phyloP scores from a whole-genome alignment of 768 basidiomycete species.

The Candolleomyces eurysporus region DNA sequence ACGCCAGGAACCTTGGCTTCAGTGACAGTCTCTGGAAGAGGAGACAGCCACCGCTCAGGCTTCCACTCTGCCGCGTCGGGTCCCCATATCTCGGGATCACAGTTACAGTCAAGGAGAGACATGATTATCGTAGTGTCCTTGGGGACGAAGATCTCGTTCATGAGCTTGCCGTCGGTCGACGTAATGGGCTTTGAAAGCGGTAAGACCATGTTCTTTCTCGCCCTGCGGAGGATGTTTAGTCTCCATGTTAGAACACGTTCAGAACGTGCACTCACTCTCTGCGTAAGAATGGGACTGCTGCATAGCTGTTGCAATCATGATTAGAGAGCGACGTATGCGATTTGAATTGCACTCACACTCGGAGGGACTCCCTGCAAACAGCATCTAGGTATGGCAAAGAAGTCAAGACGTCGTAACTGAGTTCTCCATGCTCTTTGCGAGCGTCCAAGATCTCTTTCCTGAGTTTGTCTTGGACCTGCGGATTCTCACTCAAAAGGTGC shows the following conservation, averaged over 20 bases:
- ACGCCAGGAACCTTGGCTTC: constrained; percentile 13
- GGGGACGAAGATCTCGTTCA: constrained; percentile 36
- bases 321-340: not conserved
- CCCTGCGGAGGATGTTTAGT: constrained; percentile 18
- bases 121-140: constrained; percentile 37
- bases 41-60: constrained; percentile 14
- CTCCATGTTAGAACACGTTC: not conserved
- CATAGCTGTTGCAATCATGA: constrained; percentile 12
- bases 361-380: constrained; percentile 30
- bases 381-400: constrained; percentile 22
- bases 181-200: constrained; percentile 39
- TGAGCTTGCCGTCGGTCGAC: constrained; percentile 33
- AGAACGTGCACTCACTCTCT: constrained; percentile 11
- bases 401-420: constrained; percentile 19
- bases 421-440: constrained; percentile 8
- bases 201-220: constrained; percentile 34
- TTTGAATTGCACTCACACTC: constrained; percentile 27
- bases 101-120: constrained; percentile 37
- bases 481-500: constrained; percentile 14
- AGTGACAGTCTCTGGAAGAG: constrained; percentile 4
- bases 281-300: constrained; percentile 13
- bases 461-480: constrained; percentile 19
- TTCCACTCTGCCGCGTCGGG: constrained; percentile 10
- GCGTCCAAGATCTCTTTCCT: constrained; percentile 20
- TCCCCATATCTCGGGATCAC: constrained; percentile 24